These are phyloP conservation scores for Capsella bursapastoris DNA, from an alignment of 345 rosid genomes.

Conservation along the genomic window DNA sequence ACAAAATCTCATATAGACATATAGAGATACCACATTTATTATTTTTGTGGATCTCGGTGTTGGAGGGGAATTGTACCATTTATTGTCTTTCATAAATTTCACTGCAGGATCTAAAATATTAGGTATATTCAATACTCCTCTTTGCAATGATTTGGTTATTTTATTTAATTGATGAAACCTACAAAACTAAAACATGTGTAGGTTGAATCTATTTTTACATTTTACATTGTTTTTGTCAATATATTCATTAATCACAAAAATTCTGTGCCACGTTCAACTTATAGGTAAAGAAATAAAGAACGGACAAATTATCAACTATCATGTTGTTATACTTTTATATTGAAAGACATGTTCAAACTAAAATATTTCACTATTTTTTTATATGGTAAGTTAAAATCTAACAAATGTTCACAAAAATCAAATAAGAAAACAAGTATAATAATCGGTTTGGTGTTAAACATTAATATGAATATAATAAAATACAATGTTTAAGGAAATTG, in stretches of 20 bases:
- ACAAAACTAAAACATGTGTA: conserved; percentile 1
- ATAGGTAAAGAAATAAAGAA: too few relatives aligned
- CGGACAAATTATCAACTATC: too few relatives aligned
- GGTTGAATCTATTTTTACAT: neutral
- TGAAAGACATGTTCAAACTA: neutral
- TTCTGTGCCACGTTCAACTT: too few relatives aligned
- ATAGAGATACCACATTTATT: conserved; percentile 23
- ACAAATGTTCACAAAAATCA: neutral
- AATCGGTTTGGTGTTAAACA: neutral
- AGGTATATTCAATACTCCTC: conserved; percentile 8
- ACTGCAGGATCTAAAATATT: conserved; percentile 26
- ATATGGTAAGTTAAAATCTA: neutral
- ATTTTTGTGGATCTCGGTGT: conserved; percentile 34
- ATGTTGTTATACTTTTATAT: too few relatives aligned
- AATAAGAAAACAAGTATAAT: neutral
- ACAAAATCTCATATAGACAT: neutral
- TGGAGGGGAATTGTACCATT: conserved; percentile 25
- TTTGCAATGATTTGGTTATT: conserved; percentile 22
- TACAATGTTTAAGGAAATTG: neutral
- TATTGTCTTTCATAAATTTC: conserved; percentile 31
- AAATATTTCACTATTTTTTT: too few relatives aligned
- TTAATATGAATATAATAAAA: neutral
- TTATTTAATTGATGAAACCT: neutral
- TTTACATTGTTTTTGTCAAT: too few relatives aligned
- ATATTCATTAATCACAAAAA: too few relatives aligned